Evolutionary conservation across 306 rosid genomes (phyloP).

Genomic region (Acacia confusa): DNA sequence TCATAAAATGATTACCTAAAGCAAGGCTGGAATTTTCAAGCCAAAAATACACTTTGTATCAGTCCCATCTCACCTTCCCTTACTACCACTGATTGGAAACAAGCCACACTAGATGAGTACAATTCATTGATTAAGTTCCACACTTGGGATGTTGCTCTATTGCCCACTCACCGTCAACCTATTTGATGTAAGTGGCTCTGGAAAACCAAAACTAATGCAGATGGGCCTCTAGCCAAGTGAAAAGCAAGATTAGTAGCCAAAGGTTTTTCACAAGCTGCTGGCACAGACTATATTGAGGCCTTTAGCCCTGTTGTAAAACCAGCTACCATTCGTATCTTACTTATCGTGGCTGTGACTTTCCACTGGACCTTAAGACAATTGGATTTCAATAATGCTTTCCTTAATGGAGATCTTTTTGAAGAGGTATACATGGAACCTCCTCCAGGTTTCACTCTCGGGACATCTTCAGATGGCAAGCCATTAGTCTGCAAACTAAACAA

Average conservation of each 20-base stretch:
- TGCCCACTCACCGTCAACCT: too few species aligned
- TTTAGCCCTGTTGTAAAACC: background rate
- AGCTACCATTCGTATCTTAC: rapidly evolving
- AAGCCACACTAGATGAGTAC: too few species aligned
- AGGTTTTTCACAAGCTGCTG: background rate
- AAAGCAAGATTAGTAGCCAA: background rate
- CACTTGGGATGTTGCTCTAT: too few species aligned
- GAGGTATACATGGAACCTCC: background rate
- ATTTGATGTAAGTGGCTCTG: background rate
- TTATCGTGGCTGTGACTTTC: rapidly evolving
- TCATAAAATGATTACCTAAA: too few species aligned
- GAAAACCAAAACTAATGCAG: background rate
- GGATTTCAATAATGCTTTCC: background rate
- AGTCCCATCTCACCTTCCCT: too few species aligned
- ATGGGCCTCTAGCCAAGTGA: background rate
- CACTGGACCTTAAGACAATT: background rate
- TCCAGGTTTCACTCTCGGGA: background rate
- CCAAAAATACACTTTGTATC: too few species aligned
- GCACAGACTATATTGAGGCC: background rate
- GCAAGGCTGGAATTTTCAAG: too few species aligned
- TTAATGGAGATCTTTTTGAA: background rate
- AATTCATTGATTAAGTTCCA: too few species aligned
- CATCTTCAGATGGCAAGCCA: rapidly evolving
- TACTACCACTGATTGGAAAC: too few species aligned
- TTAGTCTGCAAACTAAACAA: background rate